Evolutionary conservation across 768 basidiomycete genomes (phyloP).

Genomic region (Exidia glandulosa): DNA sequence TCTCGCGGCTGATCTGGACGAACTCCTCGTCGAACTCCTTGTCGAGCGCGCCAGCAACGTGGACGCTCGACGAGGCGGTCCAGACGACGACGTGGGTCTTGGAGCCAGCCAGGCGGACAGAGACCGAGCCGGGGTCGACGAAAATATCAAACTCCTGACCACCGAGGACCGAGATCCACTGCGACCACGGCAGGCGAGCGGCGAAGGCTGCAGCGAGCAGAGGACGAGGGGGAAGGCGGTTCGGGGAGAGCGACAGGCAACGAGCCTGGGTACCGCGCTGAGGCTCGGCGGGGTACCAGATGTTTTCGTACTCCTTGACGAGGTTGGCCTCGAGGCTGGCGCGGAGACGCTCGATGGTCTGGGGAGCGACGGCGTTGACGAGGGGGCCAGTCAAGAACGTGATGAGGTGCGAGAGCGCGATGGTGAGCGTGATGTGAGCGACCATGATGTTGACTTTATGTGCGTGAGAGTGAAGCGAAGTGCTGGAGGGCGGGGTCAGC

Average conservation of each 20-base stretch:
- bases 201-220: conserved; percentile 62
- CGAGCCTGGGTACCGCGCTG: conserved; percentile 60
- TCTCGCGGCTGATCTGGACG: conserved; percentile 66
- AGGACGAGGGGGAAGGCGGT: conserved; percentile 56
- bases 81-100: conserved; percentile 8
- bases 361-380: conserved; percentile 41
- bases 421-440: conserved; percentile 30
- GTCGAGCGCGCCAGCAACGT: conserved; percentile 28
- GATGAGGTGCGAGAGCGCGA: conserved; percentile 64
- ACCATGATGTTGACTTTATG: not conserved
- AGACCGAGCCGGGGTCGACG: conserved; percentile 70
- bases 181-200: conserved; percentile 65
- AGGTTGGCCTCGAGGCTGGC: conserved; percentile 64
- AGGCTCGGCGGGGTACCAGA: conserved; percentile 56
- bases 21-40: conserved; percentile 62
- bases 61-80: conserved; percentile 9
- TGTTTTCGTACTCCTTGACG: conserved; percentile 52
- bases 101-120: conserved; percentile 38
- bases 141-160: conserved; percentile 66
- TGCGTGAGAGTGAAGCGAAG: not conserved
- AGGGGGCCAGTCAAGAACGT: conserved; percentile 63
- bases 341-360: conserved; percentile 58
- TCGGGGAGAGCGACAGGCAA: conserved; percentile 62
- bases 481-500: no score
- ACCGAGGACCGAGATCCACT: conserved; percentile 66